phyloP scores from a whole-genome alignment of 352 stramenopile species.

The Phytophthora citrophthora region DNA sequence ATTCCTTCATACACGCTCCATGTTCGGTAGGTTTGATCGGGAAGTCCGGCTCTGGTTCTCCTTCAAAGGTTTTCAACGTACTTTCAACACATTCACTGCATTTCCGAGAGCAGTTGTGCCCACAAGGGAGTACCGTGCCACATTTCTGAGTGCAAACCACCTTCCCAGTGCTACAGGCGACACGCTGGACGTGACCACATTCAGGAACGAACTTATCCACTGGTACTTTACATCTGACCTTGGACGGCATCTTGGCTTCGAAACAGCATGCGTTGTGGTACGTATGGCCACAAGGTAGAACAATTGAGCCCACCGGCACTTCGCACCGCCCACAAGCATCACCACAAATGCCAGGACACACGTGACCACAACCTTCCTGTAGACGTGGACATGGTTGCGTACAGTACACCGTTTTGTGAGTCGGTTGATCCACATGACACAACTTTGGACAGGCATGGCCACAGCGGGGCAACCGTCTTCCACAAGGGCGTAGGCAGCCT shows the following conservation, averaged over 20 bases:
- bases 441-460: conserved; percentile 57
- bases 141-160: conserved; percentile 32
- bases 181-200: conserved; percentile 42
- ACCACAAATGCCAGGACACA: conserved; percentile 61
- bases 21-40: conserved; percentile 48
- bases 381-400: conserved; percentile 61
- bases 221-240: conserved; percentile 27
- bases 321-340: conserved; percentile 68
- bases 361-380: conserved; percentile 53
- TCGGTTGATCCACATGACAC: conserved; percentile 66
- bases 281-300: conserved; percentile 62
- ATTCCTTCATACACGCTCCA: conserved; percentile 61
- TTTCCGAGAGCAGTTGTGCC: conserved; percentile 44
- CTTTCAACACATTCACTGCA: conserved; percentile 45
- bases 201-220: conserved; percentile 39
- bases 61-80: conserved; percentile 32
- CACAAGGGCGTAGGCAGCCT: conserved; percentile 65
- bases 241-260: conserved; percentile 24
- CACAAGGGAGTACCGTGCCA: conserved; percentile 34
- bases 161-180: conserved; percentile 24
- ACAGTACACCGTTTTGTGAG: conserved; percentile 56
- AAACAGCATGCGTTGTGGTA: conserved; percentile 37
- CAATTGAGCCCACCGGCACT: conserved; percentile 42
- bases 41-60: conserved; percentile 23
- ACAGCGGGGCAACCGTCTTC: conserved; percentile 49